A percentile compares a stretch with the other conserved stretches of the same genome.
Evolutionary conservation across 257 asterid genomes (phyloP).

Genomic region (Cynanchum wilfordii): DNA sequence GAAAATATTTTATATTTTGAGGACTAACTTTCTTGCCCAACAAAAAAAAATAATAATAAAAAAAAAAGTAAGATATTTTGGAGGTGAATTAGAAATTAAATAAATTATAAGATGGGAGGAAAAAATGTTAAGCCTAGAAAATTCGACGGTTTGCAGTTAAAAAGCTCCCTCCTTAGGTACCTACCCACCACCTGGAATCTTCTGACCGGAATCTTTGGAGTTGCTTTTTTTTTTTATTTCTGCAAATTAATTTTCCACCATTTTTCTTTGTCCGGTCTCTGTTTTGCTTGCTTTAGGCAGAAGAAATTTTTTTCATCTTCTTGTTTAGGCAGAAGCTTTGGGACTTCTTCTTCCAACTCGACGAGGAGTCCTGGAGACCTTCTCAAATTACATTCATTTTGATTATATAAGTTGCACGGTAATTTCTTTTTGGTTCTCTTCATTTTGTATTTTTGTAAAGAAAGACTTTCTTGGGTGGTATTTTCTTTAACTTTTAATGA

Average conservation of each 20-base stretch:
- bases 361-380: neutral
- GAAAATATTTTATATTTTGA: no score
- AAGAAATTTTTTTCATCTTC: neutral
- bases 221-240: neutral
- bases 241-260: neutral
- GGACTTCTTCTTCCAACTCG: neutral
- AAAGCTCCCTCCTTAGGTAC: neutral
- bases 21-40: neutral
- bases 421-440: neutral
- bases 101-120: neutral
- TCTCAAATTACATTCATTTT: neutral
- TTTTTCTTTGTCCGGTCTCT: neutral
- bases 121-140: neutral
- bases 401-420: neutral
- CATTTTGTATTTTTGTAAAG: neutral
- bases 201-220: conserved; percentile 16
- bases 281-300: neutral
- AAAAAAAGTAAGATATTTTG: neutral
- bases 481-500: neutral
- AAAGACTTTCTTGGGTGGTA: neutral
- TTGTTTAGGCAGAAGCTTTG: neutral
- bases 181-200: neutral
- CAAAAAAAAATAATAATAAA: no score
- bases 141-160: neutral
- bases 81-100: neutral